phyloP scores from a whole-genome alignment of 352 stramenopile genomes.

The Salisapilia sapeloensis region DNA sequence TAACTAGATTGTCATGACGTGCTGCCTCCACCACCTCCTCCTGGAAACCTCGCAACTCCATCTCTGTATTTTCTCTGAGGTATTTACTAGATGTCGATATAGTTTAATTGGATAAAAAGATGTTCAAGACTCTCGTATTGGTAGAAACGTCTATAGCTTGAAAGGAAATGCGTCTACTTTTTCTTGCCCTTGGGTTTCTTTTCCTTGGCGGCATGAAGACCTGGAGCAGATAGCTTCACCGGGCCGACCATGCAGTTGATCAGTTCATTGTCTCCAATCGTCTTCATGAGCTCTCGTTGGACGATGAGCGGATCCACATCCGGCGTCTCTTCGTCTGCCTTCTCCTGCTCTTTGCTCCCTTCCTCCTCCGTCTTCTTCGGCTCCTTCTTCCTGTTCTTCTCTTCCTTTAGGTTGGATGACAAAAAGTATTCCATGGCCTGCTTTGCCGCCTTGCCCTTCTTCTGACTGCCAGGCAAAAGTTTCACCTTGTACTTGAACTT shows the following conservation, averaged over 20 bases:
- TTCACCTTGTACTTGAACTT: constrained; percentile 91
- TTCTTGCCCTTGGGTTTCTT: constrained; percentile 11
- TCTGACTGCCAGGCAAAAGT: constrained; percentile 71
- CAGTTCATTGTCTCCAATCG: constrained; percentile 76
- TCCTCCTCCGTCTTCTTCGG: constrained; percentile 2
- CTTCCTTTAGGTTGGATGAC: constrained; percentile 41
- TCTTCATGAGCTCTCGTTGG: constrained; percentile 82
- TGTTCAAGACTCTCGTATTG: too few relatives aligned
- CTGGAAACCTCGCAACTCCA: constrained; percentile 45
- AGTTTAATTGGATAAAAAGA: too few relatives aligned
- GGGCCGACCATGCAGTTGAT: constrained; percentile 83
- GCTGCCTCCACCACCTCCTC: constrained; percentile 43
- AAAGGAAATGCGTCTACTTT: constrained; percentile 1
- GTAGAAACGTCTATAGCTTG: constrained; percentile 1
- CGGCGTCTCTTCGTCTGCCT: constrained; percentile 15
- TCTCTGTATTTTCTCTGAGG: too few relatives aligned
- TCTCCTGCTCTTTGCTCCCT: constrained; percentile 2
- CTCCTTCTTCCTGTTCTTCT: constrained; percentile 20
- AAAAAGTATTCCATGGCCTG: constrained; percentile 77
- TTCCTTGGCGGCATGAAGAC: constrained; percentile 17
- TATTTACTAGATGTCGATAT: too few relatives aligned
- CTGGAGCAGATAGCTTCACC: constrained; percentile 76
- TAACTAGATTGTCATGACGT: constrained; percentile 61
- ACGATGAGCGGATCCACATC: constrained; percentile 45
- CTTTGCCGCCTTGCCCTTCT: constrained; percentile 85